Evolutionary conservation across 1,139 yeast species (phyloP).

Genomic region (Candida gigantensis): DNA sequence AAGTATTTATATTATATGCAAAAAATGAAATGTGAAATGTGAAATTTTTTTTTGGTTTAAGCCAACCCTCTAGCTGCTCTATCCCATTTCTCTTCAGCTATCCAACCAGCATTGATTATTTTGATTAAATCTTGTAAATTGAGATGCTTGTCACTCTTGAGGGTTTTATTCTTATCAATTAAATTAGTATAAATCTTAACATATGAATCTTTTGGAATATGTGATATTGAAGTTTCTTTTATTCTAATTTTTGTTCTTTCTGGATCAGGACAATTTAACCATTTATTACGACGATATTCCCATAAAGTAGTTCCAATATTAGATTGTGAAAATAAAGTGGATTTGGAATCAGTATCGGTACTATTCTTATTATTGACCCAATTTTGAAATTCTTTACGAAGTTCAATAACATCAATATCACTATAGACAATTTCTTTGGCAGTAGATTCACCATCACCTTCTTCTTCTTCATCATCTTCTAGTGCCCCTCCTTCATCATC

Average conservation of each 20-base stretch:
- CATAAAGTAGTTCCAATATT: conserved; percentile 55
- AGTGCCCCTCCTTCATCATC: too few species aligned
- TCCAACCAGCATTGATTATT: conserved; percentile 72
- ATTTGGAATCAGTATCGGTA: conserved; percentile 14
- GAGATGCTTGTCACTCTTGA: conserved; percentile 51
- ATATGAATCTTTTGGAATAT: conserved; percentile 51
- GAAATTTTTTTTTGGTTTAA: conserved; percentile 12
- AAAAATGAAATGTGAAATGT: background rate
- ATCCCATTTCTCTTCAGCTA: conserved; percentile 64
- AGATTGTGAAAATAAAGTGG: conserved; percentile 14
- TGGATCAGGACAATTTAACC: conserved; percentile 40
- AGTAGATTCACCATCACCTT: conserved; percentile 16
- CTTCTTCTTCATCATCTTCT: conserved; percentile 11
- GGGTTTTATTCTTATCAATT: conserved; percentile 57
- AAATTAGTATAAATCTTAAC: conserved; percentile 56
- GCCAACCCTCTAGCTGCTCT: conserved; percentile 51
- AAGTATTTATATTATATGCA: background rate
- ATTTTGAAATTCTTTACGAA: conserved; percentile 29
- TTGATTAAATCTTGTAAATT: conserved; percentile 61
- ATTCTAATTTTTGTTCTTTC: conserved; percentile 21
- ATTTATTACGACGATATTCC: conserved; percentile 58
- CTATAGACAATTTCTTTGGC: conserved; percentile 23
- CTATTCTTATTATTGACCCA: conserved; percentile 5
- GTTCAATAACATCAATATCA: conserved; percentile 29
- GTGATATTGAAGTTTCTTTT: conserved; percentile 31